Base-by-base conservation (phyloP, 1,284 basidiomycete genomes). In the Fomes fomentarius region DNA sequence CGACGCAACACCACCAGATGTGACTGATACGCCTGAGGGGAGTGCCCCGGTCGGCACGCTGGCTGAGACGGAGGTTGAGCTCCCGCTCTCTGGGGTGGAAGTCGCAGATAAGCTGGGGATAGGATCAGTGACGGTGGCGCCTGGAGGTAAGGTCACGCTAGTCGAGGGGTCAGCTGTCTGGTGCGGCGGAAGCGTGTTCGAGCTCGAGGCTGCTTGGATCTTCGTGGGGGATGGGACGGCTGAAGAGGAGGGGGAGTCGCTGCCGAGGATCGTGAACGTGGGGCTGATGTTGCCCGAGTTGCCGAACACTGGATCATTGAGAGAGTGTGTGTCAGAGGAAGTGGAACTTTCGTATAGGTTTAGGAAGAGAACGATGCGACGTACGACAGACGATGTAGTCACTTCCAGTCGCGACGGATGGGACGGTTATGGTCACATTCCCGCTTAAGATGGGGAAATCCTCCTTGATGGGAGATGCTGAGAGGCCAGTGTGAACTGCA, bases 251-350 rank as follows among this genome's bases (percentile, higher is more conserved):
- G 52, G 53, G 11, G 56, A 37, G 47, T 56, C 42, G 25, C 53
- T 48, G 46, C 60, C 60, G 48, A 58, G 41, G 61, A 79, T 80
- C 7, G 68, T 66, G 47, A 80, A 79, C 40, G 58, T 0, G 0
- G 62, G 66, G 52, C 76, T 79, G 60, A 66, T 75, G 52, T 81
- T 73, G 30, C 79, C 80, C 40, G 79, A 80, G 60, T 80, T 75
- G 12, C 81, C 81, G 52, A 81, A 72, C 43, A 83, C 80, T 82
- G 56, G 8, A 11, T n/a, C 2, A 12, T 46, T 31, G 7, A n/a
- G 4, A 11, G 33, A 24, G 43, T 1, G 1, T 19, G 15, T 26
- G 4, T 37, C 6, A 14, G 24, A 34, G 31, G 7, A 14, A 15
- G 41, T 12, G 26, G 12, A 3, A n/a, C n/a, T n/a, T 10, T 54